A percentile compares a stretch with the other conserved stretches of the same genome.
These are phyloP conservation scores for Clavaria fumosa DNA, from an alignment of 768 basidiomycete genomes.

Conservation along the genomic window DNA sequence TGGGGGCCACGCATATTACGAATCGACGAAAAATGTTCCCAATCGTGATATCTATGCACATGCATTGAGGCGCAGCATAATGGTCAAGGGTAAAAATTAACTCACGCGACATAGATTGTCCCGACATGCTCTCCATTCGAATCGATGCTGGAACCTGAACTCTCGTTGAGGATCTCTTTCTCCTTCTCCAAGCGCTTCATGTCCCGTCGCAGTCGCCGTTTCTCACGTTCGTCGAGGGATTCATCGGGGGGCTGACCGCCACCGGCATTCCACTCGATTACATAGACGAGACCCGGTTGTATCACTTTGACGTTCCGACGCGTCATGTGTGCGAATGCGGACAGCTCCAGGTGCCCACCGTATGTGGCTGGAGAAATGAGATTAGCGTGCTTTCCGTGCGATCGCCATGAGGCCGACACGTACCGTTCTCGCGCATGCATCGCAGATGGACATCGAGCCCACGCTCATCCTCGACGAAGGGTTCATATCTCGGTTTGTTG, in stretches of 20 bases:
- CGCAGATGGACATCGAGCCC: conserved; percentile 55
- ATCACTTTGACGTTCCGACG: conserved; percentile 77
- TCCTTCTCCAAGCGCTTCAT: conserved; percentile 15
- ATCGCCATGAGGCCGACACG: conserved; percentile 13
- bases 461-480: conserved; percentile 78
- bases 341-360: conserved; percentile 88
- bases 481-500: conserved; percentile 60
- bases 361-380: conserved; percentile 46
- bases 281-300: conserved; percentile 82
- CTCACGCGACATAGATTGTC: conserved; percentile 76
- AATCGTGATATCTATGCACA: conserved; percentile 62
- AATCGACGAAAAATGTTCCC: conserved; percentile 93
- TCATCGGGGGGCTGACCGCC: conserved; percentile 23
- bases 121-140: conserved; percentile 14
- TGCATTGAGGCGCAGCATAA: background rate
- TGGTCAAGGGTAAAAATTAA: conserved; percentile 15
- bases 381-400: conserved; percentile 1
- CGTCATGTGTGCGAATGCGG: conserved; percentile 75
- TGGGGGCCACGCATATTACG: conserved; percentile 79
- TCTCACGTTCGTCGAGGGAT: conserved; percentile 26
- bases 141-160: too few relatives aligned
- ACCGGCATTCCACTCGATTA: conserved; percentile 69
- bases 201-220: conserved; percentile 27
- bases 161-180: conserved; percentile 12
- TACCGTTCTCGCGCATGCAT: conserved; percentile 70